Base-by-base conservation (phyloP, 1,284 basidiomycete species). In the Puccinia hordei region DNA sequence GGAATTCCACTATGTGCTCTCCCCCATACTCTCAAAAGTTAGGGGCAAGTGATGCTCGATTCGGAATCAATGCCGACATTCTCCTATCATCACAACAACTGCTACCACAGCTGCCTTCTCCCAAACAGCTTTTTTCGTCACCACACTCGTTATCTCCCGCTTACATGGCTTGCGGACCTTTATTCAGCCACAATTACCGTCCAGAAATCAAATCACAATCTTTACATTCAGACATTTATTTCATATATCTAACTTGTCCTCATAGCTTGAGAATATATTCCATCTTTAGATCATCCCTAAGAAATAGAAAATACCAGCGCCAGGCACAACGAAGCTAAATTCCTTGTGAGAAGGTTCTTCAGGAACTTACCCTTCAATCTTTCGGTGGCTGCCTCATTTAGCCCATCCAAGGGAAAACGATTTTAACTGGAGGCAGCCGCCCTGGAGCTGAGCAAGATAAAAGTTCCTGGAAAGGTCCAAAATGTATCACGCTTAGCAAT, bases 161-260 rank as follows among this genome's bases (percentile, higher is more conserved):
- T 59, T n/a, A 27, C 27, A 33, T 4, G 2, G 15, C 30, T 59
- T 59, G 30, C 57, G 15, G 27, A 13, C 12, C 4, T 4, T 27
- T 15, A 33, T 9, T 17, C 17, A 27, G 57, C n/a, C n/a, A 2
- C 57, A 33, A 15, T 19, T 59, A 33, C 12, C 30, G 27, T 2
- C 57, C 57, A 33, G 57, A 33, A 30, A 33, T 59, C 57, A 33
- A 55, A 59, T 33, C 57, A 59, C 57, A 59, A 27, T 59, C 57
- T 59, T 59, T 59, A 30, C 57, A 33, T 33, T 2, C 57, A 55
- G 1, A 8, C 24, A 33, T 24, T 4, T n/a, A n/a, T 15, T 33
- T 10, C 57, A 59, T 33, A 59, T 59, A 59, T 55, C 53, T 55
- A 55, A 6, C 24, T 55, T 55, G n/a, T 10, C 53, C 53, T n/a